Conservation (phyloP, 2,329 filamentous ascomycete genomes). For the Cladosporium sp. region DNA sequence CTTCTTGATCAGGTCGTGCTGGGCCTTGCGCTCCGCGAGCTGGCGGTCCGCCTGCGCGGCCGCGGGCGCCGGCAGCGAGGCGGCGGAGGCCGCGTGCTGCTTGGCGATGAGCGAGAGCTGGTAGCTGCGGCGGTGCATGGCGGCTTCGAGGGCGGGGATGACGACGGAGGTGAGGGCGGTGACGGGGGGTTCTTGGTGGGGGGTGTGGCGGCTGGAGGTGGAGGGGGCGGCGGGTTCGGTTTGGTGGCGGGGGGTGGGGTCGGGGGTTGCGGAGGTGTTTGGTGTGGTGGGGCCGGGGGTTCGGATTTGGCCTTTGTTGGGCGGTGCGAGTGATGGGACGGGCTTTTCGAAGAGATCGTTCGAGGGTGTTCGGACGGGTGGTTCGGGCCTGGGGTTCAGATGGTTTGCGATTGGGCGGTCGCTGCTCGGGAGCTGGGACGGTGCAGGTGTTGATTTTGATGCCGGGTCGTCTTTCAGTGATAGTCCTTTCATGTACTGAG, state of each 20-base stretch:
- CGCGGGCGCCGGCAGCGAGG: slow-evolving; percentile 13
- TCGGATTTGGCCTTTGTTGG: not conserved
- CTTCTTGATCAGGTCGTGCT: slow-evolving; percentile 72
- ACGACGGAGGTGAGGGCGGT: slow-evolving; percentile 59
- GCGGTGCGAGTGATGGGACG: slow-evolving; percentile 13
- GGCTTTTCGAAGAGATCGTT: slow-evolving; percentile 9
- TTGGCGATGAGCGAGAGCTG: slow-evolving; percentile 52
- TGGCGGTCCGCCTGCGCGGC: slow-evolving; percentile 31
- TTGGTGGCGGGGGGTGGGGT: not conserved
- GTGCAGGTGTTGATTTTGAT: slow-evolving; percentile 16
- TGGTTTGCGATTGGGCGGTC: not conserved
- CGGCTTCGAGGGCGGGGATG: slow-evolving; percentile 84
- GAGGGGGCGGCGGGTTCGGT: slow-evolving; percentile 11
- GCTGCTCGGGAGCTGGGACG: slow-evolving; percentile 12
- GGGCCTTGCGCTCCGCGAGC: slow-evolving; percentile 8
- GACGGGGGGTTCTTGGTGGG: slow-evolving; percentile 2
- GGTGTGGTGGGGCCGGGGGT: not conserved
- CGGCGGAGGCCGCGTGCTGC: slow-evolving; percentile 15
- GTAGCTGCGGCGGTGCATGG: slow-evolving; percentile 69
- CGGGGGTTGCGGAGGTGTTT: not conserved
- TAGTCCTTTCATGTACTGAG: slow-evolving; percentile 32
- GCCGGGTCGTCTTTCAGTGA: slow-evolving; percentile 27
- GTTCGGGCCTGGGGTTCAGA: not conserved
- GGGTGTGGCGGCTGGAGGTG: slow-evolving; percentile 11
- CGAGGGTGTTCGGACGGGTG: not conserved